phyloP scores from a whole-genome alignment of 129 eudicot genomes.

The Pittosporum tobira region DNA sequence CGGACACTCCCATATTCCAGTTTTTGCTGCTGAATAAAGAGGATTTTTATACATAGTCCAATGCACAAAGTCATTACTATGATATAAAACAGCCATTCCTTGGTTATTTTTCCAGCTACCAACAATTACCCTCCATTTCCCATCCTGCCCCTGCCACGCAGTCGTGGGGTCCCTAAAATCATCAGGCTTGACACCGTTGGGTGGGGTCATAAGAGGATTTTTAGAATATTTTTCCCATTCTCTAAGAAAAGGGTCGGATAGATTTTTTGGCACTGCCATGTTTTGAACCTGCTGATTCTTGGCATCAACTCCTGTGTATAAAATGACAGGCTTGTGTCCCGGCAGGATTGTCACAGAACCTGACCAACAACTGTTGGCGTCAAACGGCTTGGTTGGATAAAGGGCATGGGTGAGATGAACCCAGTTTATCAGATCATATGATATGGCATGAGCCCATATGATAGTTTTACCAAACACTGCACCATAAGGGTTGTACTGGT shows the following conservation, averaged over 20 bases:
- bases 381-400: constrained; percentile 37
- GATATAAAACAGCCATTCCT: constrained; percentile 46
- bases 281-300: constrained; percentile 45
- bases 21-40: constrained; percentile 35
- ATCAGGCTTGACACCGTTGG: constrained; percentile 18
- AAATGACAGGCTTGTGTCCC: constrained; percentile 27
- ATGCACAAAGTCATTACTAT: constrained; percentile 37
- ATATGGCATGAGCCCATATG: constrained; percentile 61
- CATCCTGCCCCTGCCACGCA: constrained; percentile 49
- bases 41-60: constrained; percentile 31
- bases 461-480: constrained; percentile 41
- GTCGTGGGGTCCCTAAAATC: constrained; percentile 65
- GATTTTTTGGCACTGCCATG: constrained; percentile 51
- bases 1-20: constrained; percentile 75
- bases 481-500: constrained; percentile 56
- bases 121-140: constrained; percentile 41
- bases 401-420: constrained; percentile 40
- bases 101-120: constrained; percentile 38
- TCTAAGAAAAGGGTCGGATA: constrained; percentile 49
- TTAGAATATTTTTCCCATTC: constrained; percentile 50
- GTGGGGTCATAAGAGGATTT: constrained; percentile 45
- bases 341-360: constrained; percentile 57
- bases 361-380: constrained; percentile 54
- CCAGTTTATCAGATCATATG: constrained; percentile 70
- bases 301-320: constrained; percentile 45